These are phyloP conservation scores for Aspergillus coremiiformis DNA, from an alignment of 495 filamentous ascomycete genomes.

Conservation along the genomic window DNA sequence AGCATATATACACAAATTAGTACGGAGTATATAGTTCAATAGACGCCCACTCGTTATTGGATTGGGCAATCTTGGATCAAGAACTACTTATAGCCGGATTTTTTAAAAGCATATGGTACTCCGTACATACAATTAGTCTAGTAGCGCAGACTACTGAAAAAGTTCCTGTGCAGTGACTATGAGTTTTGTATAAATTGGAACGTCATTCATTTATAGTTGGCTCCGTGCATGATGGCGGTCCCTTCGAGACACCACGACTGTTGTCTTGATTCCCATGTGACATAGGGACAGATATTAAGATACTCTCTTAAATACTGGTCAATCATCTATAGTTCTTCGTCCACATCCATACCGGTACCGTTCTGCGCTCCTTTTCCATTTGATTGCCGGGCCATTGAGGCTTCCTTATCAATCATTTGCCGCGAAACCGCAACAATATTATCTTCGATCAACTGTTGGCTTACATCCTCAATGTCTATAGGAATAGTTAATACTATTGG, in stretches of 20 bases:
- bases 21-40: not conserved
- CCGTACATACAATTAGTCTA: too few species aligned
- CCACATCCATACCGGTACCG: conserved; percentile 51
- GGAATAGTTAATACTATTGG: conserved; percentile 18
- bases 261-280: not conserved
- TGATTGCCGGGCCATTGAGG: conserved; percentile 53
- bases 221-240: conserved; percentile 1
- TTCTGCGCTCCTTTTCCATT: conserved; percentile 47
- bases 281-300: not conserved
- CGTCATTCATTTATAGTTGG: conserved; percentile 9
- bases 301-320: not conserved
- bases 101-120: too few species aligned
- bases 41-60: not conserved
- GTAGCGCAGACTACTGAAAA: too few species aligned
- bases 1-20: not conserved
- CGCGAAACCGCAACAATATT: conserved; percentile 94
- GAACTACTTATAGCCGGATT: too few species aligned
- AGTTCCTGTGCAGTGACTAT: not conserved
- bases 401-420: conserved; percentile 99
- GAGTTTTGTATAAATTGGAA: not conserved
- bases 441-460: conserved; percentile 93
- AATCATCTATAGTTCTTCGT: conserved; percentile 48
- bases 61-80: not conserved
- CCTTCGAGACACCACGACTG: not conserved
- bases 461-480: conserved; percentile 83